A percentile compares a stretch with the other conserved stretches of the same genome.
Evolutionary conservation across 1,284 basidiomycete genomes (phyloP).

Genomic region (Heterobasidion occidentale): DNA sequence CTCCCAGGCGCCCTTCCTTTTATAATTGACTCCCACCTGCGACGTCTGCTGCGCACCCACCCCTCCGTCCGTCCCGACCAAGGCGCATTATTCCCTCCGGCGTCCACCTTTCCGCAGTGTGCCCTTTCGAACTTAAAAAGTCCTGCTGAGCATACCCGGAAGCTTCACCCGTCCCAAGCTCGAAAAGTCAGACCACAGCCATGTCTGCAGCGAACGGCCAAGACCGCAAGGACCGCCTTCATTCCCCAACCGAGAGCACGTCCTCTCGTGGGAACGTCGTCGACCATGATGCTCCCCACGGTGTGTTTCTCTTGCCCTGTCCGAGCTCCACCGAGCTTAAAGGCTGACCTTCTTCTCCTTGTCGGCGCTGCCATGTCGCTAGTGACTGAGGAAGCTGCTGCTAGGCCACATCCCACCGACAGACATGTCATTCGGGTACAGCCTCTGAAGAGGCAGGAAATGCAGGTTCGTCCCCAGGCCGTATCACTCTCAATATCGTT

Average conservation of each 20-base stretch:
- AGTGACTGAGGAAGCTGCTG: constrained; percentile 48
- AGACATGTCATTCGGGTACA: constrained; percentile 57
- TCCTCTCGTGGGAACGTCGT: constrained; percentile 59
- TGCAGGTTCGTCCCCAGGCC: constrained; percentile 53
- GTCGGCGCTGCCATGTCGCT: constrained; percentile 7
- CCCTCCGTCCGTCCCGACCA: background rate
- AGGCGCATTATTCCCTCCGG: background rate
- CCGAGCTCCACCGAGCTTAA: constrained; percentile 3
- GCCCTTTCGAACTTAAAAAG: background rate
- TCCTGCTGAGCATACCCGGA: background rate
- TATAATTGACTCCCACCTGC: background rate
- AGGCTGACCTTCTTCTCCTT: constrained; percentile 1
- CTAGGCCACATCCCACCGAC: background rate
- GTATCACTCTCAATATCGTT: constrained; percentile 10
- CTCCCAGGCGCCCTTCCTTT: background rate
- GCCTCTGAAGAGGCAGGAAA: constrained; percentile 74
- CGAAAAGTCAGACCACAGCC: background rate
- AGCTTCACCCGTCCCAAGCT: background rate
- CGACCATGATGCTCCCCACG: constrained; percentile 64
- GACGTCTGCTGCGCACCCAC: background rate
- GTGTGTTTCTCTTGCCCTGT: constrained; percentile 29
- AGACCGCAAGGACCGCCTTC: constrained; percentile 21
- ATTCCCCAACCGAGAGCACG: constrained; percentile 18
- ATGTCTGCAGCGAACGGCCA: background rate
- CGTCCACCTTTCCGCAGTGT: background rate